These are phyloP conservation scores for Acrocalymma vagum DNA, from an alignment of 2,329 filamentous ascomycete species.

Conservation along the genomic window DNA sequence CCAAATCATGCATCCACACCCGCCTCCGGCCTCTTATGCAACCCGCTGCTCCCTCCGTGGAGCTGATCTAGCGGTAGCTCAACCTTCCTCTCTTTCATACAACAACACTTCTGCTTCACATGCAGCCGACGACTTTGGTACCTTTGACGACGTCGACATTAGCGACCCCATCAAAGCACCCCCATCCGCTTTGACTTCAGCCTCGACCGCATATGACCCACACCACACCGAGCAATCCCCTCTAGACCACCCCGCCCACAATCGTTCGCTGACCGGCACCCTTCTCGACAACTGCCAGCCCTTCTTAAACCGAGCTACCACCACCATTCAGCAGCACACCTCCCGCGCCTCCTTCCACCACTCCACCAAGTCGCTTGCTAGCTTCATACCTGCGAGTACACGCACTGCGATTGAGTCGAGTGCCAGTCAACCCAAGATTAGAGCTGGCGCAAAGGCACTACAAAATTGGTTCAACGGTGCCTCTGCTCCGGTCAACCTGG, in stretches of 20 bases:
- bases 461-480: conserved; percentile 63
- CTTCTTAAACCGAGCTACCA: conserved; percentile 43
- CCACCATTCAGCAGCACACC: conserved; percentile 48
- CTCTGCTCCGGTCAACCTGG: conserved; percentile 59
- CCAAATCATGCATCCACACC: too few relatives aligned
- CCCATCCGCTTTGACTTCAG: conserved; percentile 42
- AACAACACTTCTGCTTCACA: conserved; percentile 32
- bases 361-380: conserved; percentile 48
- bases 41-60: conserved; percentile 38
- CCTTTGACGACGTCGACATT: conserved; percentile 46
- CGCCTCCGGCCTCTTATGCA: conserved; percentile 36
- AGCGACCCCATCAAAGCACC: conserved; percentile 38
- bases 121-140: conserved; percentile 22
- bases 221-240: conserved; percentile 36
- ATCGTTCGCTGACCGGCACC: conserved; percentile 45
- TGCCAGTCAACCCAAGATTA: conserved; percentile 41
- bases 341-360: conserved; percentile 47
- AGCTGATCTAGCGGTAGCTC: conserved; percentile 21
- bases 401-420: conserved; percentile 38
- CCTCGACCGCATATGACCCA: conserved; percentile 44
- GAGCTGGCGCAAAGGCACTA: conserved; percentile 37
- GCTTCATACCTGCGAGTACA: conserved; percentile 49
- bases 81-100: conserved; percentile 26
- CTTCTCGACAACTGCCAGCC: conserved; percentile 48
- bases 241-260: conserved; percentile 38